phyloP scores from a whole-genome alignment of 2,329 filamentous ascomycete species.

The Zalaria sp. region DNA sequence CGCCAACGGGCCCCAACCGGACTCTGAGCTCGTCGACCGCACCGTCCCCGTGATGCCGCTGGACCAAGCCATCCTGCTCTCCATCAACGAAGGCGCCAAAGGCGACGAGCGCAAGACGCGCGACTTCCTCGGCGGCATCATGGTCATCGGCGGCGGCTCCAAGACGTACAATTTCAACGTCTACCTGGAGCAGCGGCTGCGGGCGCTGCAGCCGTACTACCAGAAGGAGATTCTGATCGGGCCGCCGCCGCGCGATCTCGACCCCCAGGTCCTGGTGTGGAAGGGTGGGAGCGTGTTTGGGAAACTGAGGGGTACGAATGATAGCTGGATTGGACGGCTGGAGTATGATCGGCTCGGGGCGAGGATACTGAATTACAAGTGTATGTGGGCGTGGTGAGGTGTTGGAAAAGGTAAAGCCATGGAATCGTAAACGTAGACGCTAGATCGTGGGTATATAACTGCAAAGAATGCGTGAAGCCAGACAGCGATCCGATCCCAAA shows the following conservation, averaged over 20 bases:
- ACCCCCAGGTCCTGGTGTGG: slow-evolving; percentile 95
- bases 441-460: too few species aligned
- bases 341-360: slow-evolving; percentile 82
- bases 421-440: too few species aligned
- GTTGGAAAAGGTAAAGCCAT: neutral
- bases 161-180: slow-evolving; percentile 68
- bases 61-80: slow-evolving; percentile 79
- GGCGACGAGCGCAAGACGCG: slow-evolving; percentile 86
- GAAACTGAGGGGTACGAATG: slow-evolving; percentile 71
- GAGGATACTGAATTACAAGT: slow-evolving; percentile 73
- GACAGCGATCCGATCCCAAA: too few species aligned
- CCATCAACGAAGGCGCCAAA: slow-evolving; percentile 73
- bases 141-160: slow-evolving; percentile 76
- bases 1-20: slow-evolving; percentile 27
- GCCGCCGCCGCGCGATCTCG: slow-evolving; percentile 74
- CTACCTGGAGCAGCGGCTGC: slow-evolving; percentile 71
- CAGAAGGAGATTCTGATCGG: slow-evolving; percentile 54
- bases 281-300: slow-evolving; percentile 97
- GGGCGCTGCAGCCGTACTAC: slow-evolving; percentile 46
- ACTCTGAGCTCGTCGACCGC: slow-evolving; percentile 58
- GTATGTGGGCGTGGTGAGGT: slow-evolving; percentile 43
- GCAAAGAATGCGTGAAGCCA: too few species aligned
- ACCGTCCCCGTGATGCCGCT: slow-evolving; percentile 73
- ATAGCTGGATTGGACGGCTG: slow-evolving; percentile 79
- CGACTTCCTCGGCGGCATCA: slow-evolving; percentile 79